These are phyloP conservation scores for Cicer judaicum DNA, from an alignment of 306 rosid genomes.

Conservation along the genomic window DNA sequence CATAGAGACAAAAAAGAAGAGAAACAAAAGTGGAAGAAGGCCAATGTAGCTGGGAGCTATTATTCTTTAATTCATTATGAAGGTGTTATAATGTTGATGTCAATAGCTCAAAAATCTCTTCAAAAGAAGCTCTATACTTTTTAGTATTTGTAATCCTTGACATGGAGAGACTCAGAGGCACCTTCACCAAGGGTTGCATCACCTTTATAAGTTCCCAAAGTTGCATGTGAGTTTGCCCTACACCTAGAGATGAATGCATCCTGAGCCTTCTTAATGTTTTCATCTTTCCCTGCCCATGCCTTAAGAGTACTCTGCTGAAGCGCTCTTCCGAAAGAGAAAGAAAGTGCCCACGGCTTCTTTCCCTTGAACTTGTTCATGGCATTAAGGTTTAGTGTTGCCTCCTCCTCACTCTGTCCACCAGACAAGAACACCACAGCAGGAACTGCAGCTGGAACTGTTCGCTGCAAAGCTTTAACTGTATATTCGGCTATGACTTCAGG, in stretches of 20 bases:
- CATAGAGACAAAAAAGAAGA: not conserved
- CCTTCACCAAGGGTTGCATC: not conserved
- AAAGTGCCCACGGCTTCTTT: slow-evolving; percentile 2
- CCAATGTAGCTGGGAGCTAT: slow-evolving; percentile 36
- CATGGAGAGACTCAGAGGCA: slow-evolving; percentile 6
- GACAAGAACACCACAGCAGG: not conserved
- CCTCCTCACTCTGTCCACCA: not conserved
- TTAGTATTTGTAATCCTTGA: slow-evolving; percentile 20
- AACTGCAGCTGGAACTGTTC: not conserved
- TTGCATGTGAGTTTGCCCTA: slow-evolving; percentile 7
- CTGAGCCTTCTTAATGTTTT: slow-evolving; percentile 13
- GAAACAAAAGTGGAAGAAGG: not conserved
- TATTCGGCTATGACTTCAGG: not conserved
- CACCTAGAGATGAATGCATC: slow-evolving; percentile 15
- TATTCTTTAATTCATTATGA: slow-evolving; percentile 20
- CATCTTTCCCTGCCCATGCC: slow-evolving; percentile 19
- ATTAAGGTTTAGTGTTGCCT: slow-evolving; percentile 1
- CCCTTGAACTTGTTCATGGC: not conserved
- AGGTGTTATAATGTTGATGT: not conserved
- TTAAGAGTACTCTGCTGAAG: slow-evolving; percentile 24
- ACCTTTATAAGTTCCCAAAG: not conserved
- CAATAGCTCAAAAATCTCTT: not conserved
- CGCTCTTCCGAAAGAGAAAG: slow-evolving; percentile 22
- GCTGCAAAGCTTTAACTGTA: not conserved
- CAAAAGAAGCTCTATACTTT: not conserved